Evolutionary conservation across 2,329 filamentous ascomycete species (phyloP).

Genomic region (Fusarium zealandicum): DNA sequence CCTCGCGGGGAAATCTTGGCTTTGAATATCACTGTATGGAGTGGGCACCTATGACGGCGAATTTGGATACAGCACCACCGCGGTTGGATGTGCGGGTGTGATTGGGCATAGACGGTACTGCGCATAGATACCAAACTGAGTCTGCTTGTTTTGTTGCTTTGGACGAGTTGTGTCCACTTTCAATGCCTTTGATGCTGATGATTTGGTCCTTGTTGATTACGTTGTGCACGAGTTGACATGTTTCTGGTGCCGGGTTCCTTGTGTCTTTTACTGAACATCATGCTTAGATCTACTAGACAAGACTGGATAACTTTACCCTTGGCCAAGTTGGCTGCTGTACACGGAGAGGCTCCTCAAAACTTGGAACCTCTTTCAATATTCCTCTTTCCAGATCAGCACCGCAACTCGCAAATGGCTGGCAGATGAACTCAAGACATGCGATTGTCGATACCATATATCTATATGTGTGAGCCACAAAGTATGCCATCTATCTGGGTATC

Average conservation of each 20-base stretch:
- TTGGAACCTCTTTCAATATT: no score
- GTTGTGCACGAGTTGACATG: no score
- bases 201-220: no score
- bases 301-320: no score
- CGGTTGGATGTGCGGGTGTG: slow-evolving; percentile 15
- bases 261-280: no score
- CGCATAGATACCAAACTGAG: slow-evolving; percentile 43
- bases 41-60: slow-evolving; percentile 24
- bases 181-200: neutral
- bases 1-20: neutral
- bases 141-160: slow-evolving; percentile 17
- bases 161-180: slow-evolving; percentile 1
- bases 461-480: neutral
- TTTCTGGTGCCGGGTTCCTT: no score
- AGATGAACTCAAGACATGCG: neutral
- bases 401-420: neutral
- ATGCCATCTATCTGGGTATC: slow-evolving; percentile 6
- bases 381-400: no score
- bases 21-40: slow-evolving; percentile 18
- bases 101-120: slow-evolving; percentile 40
- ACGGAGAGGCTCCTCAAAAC: no score
- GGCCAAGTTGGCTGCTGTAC: no score
- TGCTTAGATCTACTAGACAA: no score
- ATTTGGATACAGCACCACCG: slow-evolving; percentile 21
- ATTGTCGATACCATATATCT: neutral